phyloP scores from a whole-genome alignment of 176 grass and related monocot species.

The Oryza glaberrima region DNA sequence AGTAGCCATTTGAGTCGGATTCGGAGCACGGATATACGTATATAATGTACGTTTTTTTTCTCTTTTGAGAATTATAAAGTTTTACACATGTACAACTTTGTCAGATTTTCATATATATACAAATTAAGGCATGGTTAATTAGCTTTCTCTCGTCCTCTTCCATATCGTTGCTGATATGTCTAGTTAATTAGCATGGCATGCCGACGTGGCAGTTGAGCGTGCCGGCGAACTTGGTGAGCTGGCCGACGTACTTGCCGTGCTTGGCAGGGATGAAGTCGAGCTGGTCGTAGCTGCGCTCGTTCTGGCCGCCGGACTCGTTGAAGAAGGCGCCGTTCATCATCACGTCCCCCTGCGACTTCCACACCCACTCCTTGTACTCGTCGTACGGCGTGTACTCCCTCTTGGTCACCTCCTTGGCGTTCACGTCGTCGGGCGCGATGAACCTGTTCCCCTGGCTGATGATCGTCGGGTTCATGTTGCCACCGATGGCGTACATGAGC shows the following conservation, averaged over 20 bases:
- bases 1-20: too few species aligned
- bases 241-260: slow-evolving; percentile 46
- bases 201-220: not conserved
- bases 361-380: slow-evolving; percentile 78
- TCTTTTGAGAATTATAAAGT: too few species aligned
- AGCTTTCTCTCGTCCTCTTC: too few species aligned
- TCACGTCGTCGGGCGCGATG: slow-evolving; percentile 36
- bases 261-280: slow-evolving; percentile 70
- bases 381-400: slow-evolving; percentile 54
- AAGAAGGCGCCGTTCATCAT: slow-evolving; percentile 81
- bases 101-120: too few species aligned
- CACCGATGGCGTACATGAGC: slow-evolving; percentile 84
- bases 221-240: slow-evolving; percentile 66
- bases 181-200: too few species aligned
- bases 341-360: slow-evolving; percentile 78
- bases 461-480: slow-evolving; percentile 73
- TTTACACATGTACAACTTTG: too few species aligned
- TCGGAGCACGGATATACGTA: too few species aligned
- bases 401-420: slow-evolving; percentile 80
- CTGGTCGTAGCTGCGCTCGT: slow-evolving; percentile 19
- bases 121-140: too few species aligned
- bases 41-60: too few species aligned
- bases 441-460: slow-evolving; percentile 92
- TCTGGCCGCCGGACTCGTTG: slow-evolving; percentile 57
- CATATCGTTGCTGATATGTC: too few species aligned